Conservation (phyloP, 345 rosid species). For the Eucalyptus rudis region DNA sequence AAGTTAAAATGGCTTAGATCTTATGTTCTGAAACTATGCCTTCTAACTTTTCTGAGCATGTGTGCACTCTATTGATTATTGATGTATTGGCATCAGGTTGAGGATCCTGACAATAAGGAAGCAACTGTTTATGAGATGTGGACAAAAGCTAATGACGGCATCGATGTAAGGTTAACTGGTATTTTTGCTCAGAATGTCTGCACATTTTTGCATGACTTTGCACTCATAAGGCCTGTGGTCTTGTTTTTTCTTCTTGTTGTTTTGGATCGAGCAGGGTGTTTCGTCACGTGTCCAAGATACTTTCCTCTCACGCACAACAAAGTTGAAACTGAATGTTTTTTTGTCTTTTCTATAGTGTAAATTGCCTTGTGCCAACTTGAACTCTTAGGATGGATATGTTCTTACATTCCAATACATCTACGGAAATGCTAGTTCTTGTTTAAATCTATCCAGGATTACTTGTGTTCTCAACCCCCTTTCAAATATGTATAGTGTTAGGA, state of each 20-base stretch:
- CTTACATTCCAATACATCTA: not conserved
- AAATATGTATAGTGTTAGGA: not conserved
- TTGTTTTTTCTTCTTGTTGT: not conserved
- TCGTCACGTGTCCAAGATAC: not conserved
- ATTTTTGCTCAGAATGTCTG: not conserved
- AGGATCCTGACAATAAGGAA: conserved; percentile 59
- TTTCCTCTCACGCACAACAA: not conserved
- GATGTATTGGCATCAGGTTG: conserved; percentile 26
- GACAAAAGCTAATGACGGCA: conserved; percentile 26
- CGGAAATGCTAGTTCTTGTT: not conserved
- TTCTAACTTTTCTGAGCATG: not conserved
- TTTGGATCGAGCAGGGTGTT: not conserved
- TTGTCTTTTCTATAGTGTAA: not conserved
- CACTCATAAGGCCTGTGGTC: not conserved
- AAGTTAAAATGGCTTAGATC: not conserved
- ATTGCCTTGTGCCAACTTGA: not conserved
- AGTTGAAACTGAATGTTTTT: not conserved
- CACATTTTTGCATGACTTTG: not conserved
- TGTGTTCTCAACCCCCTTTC: not conserved
- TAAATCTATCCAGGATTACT: not conserved
- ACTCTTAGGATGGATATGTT: not conserved
- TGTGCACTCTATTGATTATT: not conserved
- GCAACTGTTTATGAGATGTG: conserved; percentile 55
- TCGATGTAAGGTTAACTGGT: conserved; percentile 15
- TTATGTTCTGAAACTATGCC: not conserved